Conservation (phyloP, 805 yeast species). For the Barnettozyma populi region DNA sequence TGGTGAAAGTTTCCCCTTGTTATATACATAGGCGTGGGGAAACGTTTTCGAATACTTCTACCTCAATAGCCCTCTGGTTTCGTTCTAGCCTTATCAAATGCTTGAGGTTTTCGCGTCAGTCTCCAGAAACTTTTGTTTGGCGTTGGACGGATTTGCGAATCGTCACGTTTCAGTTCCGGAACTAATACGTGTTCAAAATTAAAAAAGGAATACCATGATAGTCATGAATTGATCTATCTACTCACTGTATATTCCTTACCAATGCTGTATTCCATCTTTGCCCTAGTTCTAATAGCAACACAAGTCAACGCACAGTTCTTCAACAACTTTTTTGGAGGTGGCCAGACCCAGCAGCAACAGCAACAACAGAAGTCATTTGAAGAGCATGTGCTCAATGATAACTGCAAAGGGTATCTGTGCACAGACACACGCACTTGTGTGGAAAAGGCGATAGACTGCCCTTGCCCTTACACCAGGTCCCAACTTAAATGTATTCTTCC, state of each 20-base stretch:
- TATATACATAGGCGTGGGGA: slow-evolving; percentile 53
- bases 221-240: not conserved
- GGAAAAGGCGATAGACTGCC: slow-evolving; percentile 61
- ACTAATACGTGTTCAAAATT: not conserved
- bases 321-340: slow-evolving; percentile 35
- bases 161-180: not conserved
- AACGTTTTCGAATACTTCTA: not conserved
- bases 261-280: not conserved
- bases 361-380: slow-evolving; percentile 33
- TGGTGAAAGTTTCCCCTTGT: slow-evolving; percentile 60
- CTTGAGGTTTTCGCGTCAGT: not conserved
- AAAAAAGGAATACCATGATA: not conserved
- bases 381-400: slow-evolving; percentile 31
- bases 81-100: not conserved
- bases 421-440: slow-evolving; percentile 83
- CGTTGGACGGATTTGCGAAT: not conserved
- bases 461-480: slow-evolving; percentile 84
- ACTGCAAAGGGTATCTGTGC: slow-evolving; percentile 69
- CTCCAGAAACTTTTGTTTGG: not conserved
- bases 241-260: not conserved
- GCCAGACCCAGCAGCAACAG: slow-evolving; percentile 35
- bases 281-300: slow-evolving; percentile 8
- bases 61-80: not conserved
- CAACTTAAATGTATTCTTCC: slow-evolving; percentile 80
- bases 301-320: slow-evolving; percentile 34